Base-by-base conservation (phyloP, 331 rosid genomes). In the Telfairia occidentalis region DNA sequence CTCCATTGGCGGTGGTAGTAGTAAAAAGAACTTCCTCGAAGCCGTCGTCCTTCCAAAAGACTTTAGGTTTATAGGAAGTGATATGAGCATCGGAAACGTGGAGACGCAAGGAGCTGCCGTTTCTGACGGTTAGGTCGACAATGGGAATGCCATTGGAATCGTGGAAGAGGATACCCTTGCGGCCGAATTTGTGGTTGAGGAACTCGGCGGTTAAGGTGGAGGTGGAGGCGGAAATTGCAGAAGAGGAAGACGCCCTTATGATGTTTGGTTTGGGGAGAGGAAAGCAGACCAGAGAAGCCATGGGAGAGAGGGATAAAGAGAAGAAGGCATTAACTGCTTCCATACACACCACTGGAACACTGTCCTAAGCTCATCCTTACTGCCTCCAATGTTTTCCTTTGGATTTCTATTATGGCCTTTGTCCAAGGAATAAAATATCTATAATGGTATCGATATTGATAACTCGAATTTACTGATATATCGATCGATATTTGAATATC, bases 271-370 rank as follows among this genome's bases (percentile, higher is more conserved):
- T 94, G 38, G 98, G 91, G 71, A 91, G 89, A 64, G 96, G 86
- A 71, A 94, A 82, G 83, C 96, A 89, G 75, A 91, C 89, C 64
- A 94, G 89, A 83, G 95, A 89, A 80, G 98, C 94, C 98, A 93
- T 92, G 59, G 58, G 79, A 81, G 60, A 37, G 32, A 11, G 40
- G 43, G 73, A 34, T 84, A 74, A 82, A 80, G 35, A 57, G 64
- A 28, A 57, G 35, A 28, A 57, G 35, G 64, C 83, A 82, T 60
- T 15, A 61, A 61, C 32, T 42, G 86, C 81, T 87, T 87, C 88
- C 84, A 83, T 89, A 89, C 78, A 90, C 53, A 70, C 28, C 48
- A 43, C 46, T 84, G 74, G 71, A 77, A 64, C 5, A 54, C 70
- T 84, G 77, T 52, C 85, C 79, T 76, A 82, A 82, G 81, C 78